Evolutionary conservation across 1,284 basidiomycete genomes (phyloP), one percentile per base, ranked within the genome.

Genomic region (Meira miltonrushii): DNA sequence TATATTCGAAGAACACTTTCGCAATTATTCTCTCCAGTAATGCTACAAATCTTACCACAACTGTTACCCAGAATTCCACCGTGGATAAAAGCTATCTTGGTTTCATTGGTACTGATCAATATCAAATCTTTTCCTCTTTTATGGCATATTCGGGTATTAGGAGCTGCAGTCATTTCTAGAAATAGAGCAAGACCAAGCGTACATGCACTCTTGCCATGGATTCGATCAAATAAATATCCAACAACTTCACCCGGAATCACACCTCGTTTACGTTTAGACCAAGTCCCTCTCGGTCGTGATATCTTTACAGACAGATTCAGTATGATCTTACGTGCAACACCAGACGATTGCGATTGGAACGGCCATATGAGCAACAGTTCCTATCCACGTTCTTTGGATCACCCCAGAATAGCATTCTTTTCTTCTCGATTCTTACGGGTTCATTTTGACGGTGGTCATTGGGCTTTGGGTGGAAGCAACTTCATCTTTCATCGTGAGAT

Each of bases 401-500:
- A 47, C 19, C 60, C 61, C 1, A 55, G 71, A 11, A 67, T 68
- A 55, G 57, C 41, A 0, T 65, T 64, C 57, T 59, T 68, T 53
- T 58, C 55, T 1, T 49, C 54, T 2, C 39, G 61, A 17, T 65
- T 70, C 49, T 54, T 68, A 17, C 64, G 66, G 15, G 61, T 52
- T 12, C 44, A 60, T 37, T 60, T 58, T 21, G 69, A 71, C 23
- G 69, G 69, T 1, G 66, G 56, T 3, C 66, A 66, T 60, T 44
- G 65, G 25, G 65, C 65, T 3, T 55, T 71, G 6, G 69, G 67
- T 4, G 70, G 68, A 0, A 59, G 60, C 0, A 58, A 48, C 15
- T 71, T 66, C 60, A 67, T 55, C 50, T 71, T 62, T 44, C 69
- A 71, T 48, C 55, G 55, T n/a, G 71, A 73, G 33, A 59, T 73